These are phyloP conservation scores for Sporothrix pseudoabietina DNA, from an alignment of 2,329 filamentous ascomycete genomes.

Conservation along the genomic window DNA sequence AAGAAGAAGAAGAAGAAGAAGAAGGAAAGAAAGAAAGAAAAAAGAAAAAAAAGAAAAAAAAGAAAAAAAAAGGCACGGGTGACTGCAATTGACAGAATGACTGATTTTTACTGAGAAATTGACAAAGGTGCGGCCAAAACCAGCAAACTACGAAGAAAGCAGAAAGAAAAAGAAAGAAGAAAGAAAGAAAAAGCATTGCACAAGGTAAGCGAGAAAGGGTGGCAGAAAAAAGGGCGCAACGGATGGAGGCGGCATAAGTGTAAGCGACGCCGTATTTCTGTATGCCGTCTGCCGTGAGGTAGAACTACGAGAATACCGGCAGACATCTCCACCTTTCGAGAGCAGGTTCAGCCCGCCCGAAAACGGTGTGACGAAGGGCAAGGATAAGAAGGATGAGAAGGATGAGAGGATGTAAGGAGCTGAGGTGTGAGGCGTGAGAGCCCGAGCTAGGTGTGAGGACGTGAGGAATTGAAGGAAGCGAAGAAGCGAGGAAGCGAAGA, in stretches of 20 bases:
- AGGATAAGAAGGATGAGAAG: background rate
- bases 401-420: background rate
- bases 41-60: too few relatives aligned
- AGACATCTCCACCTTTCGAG: background rate
- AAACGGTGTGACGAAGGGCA: constrained; percentile 12
- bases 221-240: background rate
- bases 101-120: background rate
- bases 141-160: background rate
- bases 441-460: background rate
- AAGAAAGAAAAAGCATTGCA: background rate
- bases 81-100: background rate
- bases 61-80: background rate
- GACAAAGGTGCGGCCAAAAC: background rate
- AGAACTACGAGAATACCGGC: background rate
- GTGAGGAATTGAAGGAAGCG: background rate
- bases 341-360: background rate
- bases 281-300: background rate
- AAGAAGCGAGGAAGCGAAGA: constrained; percentile 3
- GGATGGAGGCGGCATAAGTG: constrained; percentile 17
- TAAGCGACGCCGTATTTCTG: background rate
- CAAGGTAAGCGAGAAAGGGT: background rate
- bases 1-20: too few relatives aligned
- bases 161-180: background rate
- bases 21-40: too few relatives aligned
- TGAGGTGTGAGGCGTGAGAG: background rate